Base-by-base conservation (phyloP, 495 filamentous ascomycete genomes). In the Xylaria acuta region DNA sequence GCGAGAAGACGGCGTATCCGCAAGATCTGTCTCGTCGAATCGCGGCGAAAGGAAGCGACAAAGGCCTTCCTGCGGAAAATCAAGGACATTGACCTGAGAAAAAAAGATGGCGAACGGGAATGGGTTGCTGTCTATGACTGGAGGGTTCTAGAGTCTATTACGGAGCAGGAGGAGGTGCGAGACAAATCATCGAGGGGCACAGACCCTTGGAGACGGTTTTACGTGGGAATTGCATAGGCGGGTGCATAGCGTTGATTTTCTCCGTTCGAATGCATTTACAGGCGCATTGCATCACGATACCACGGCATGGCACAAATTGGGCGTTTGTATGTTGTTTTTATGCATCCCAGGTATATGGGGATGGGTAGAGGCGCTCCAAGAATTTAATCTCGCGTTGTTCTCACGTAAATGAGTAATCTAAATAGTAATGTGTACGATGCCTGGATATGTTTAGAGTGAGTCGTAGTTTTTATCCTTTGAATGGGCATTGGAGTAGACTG, bases 61-160 rank as follows among this genome's bases (percentile, higher is more conserved):
- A 59, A 71, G 9, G 77, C 76, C 0, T 84, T 88, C 53, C 68
- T 86, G 30, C 66, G 72, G 20, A 67, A 64, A 8, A 80, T 87
- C 40, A 77, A 76, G 56, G 79, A 72, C 4, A 77, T 78, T 0
- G 72, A 74, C 30, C 69, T 85, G n/a, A 81, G 58, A 72, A 77
- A 71, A 27, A 74, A 65, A 38, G 79, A 77, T 6, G 80, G 82
- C 12, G 76, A 77, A 32, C 77, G 80, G 36, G 79, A 81, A 66
- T 84, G 81, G 75, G 77, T 87, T 0, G 72, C 76, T 2, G 78
- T 86, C 0, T 88, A 83, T 60, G 86, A 88, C 72, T 88, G 87
- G 87, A 75, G 83, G 18, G 77, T 86, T 1, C 67, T 88, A 11
- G 82, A 87, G 75, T 76, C 73, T 1, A 73, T 88, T 32, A 78